Base-by-base conservation (phyloP, 164 flowering plant species). In the Echeveria elegans region DNA sequence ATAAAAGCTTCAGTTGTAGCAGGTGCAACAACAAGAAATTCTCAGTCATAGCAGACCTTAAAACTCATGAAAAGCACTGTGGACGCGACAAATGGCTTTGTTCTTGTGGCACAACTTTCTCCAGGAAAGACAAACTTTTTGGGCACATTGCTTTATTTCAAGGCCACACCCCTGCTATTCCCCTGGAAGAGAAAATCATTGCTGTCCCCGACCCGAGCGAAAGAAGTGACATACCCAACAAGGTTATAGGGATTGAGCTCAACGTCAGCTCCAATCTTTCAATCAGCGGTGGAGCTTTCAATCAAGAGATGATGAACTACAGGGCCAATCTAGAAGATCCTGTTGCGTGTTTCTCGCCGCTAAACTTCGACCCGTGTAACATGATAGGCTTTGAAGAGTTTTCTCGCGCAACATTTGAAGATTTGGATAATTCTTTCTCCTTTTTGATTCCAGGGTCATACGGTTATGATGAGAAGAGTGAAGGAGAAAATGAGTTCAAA, bases 21-120 rank as follows among this genome's bases (percentile, higher is more conserved):
- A 73, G 90, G 70, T 92, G 97, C 80, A 79, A 88, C 78, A 77
- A 79, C 71, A 92, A 92, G 83, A 82, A 79, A 61, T 92, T 89
- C 73, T 89, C 97, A 18, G 96, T 92, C 12, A 77, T 85, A 48
- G 92, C 98, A 23, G 98, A 92, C 76, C 82, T 92, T 63, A 84
- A 87, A 72, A 92, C 95, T 60, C 98, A 92, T 70, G 96, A 89
- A 72, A 92, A 92, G 71, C 98, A 92, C 59, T 89, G 98, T 52
- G 98, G 98, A 14, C 84, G 82, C 52, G 82, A 85, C 37, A 88
- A 82, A 69, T 92, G 98, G 96, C 81, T 84, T 50, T 92, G 98
- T 71, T 88, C 96, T 19, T 89, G 98, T 76, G 98, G 98, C 32
- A 88, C 96, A 3, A 89, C 93, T 1, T 92, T 92, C 78, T 92